Base-by-base conservation (phyloP, 1,284 basidiomycete species). In the Afroboletus lepidellus region DNA sequence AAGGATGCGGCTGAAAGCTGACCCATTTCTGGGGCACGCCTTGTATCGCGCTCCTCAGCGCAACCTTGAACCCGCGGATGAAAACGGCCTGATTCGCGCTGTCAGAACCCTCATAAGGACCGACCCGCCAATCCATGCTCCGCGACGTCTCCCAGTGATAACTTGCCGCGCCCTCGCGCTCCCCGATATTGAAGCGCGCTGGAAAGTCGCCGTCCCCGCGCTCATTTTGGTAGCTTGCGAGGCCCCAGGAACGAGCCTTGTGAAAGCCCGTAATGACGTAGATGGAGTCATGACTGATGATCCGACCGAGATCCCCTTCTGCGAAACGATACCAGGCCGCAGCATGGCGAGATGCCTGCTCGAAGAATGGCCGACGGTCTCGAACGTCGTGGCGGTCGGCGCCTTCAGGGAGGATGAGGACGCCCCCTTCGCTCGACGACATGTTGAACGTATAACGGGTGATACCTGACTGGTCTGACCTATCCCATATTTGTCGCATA, bases 21-120 rank as follows among this genome's bases (percentile, higher is more conserved):
- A 61, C 52, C 60, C 63, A 65, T 42, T 24, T 51, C 50, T 62
- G 63, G 2, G 63, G 59, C 7, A 60, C 51, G 13, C 57, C 64
- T 42, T 54, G 61, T 32, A 55, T 41, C 12, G 38, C 16, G 23
- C 51, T 53, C 41, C 60, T 46, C 30, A 66, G 16, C 25, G 62
- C 62, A 25, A 63, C 50, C 63, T 69, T 63, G 63, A 61, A 65
- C 20, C 62, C 65, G 18, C 64, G 64, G 24, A 65, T 52, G 18
- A 61, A 52, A 12, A 67, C 60, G 18, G 62, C 43, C 27, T 63
- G 64, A 15, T 66, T 65, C n/a, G 53, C 13, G 8, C 50, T 18
- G 1, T 37, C 53, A 8, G 20, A 37, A 8, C 44, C 38, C 27
- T 59, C 53, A 15, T 18, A 13, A 11, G 60, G 62, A 9, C 62